These are phyloP conservation scores for Nakaseomyces kungkrabaensis DNA, from an alignment of 1,139 yeast genomes.

Conservation along the genomic window DNA sequence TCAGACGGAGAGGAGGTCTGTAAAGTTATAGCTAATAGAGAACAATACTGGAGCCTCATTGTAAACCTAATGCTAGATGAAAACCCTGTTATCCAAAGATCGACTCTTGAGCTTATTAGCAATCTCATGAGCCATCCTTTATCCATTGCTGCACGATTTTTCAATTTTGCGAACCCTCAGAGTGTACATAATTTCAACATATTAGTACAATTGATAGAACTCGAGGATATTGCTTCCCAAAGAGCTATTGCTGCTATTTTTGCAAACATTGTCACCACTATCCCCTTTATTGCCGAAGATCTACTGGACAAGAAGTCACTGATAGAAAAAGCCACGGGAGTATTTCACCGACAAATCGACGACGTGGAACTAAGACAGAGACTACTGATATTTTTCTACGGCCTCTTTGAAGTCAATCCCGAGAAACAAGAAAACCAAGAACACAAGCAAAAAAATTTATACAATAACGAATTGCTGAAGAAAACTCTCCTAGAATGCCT, in stretches of 20 bases:
- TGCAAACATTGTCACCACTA: conserved; percentile 23
- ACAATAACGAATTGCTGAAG: conserved; percentile 9
- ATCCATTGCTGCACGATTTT: conserved; percentile 26
- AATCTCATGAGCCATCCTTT: conserved; percentile 27
- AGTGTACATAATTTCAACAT: conserved; percentile 25
- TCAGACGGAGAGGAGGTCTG: conserved; percentile 30
- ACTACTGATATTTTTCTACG: conserved; percentile 21
- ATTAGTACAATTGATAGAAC: conserved; percentile 21
- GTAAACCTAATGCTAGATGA: conserved; percentile 31
- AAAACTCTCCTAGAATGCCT: conserved; percentile 7
- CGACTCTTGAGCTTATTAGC: conserved; percentile 23
- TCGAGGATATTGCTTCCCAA: conserved; percentile 26
- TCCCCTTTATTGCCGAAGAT: conserved; percentile 26
- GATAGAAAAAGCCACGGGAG: conserved; percentile 14
- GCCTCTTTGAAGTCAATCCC: conserved; percentile 17
- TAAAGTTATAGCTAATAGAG: conserved; percentile 24
- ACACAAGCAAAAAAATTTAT: conserved; percentile 4
- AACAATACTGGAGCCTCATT: conserved; percentile 33
- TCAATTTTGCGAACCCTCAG: conserved; percentile 27
- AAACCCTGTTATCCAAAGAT: conserved; percentile 20
- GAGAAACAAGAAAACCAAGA: conserved; percentile 4
- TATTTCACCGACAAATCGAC: conserved; percentile 18
- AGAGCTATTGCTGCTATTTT: conserved; percentile 29
- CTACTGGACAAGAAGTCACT: conserved; percentile 18
- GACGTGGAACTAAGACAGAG: conserved; percentile 23